phyloP scores from a whole-genome alignment of 2,329 filamentous ascomycete genomes.

The Aplosporella prunicola region DNA sequence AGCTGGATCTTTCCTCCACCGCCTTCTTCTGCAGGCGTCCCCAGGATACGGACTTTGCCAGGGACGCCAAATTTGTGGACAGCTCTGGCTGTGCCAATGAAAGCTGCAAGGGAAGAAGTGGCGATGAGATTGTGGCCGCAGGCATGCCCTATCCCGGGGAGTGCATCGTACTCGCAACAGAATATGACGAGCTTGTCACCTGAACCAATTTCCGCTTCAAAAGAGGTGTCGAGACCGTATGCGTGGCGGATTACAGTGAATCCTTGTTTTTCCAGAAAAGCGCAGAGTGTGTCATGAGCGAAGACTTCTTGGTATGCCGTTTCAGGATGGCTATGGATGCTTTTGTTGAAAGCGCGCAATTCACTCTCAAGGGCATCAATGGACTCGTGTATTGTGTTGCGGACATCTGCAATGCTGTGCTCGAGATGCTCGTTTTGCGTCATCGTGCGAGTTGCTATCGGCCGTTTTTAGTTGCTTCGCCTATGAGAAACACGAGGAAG shows the following conservation, averaged over 20 bases:
- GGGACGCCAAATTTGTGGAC: slow-evolving; percentile 34
- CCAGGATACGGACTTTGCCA: slow-evolving; percentile 40
- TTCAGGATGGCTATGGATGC: slow-evolving; percentile 17
- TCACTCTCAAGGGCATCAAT: slow-evolving; percentile 11
- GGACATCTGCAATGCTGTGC: not conserved
- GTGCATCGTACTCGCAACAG: slow-evolving; percentile 42
- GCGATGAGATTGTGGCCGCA: slow-evolving; percentile 50
- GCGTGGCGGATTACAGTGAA: slow-evolving; percentile 22
- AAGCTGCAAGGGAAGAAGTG: slow-evolving; percentile 38
- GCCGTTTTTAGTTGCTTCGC: too few relatives aligned
- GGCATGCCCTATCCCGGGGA: slow-evolving; percentile 43
- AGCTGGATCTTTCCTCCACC: slow-evolving; percentile 44
- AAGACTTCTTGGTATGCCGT: slow-evolving; percentile 17
- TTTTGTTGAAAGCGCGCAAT: slow-evolving; percentile 15
- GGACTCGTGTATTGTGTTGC: not conserved
- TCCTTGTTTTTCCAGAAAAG: slow-evolving; percentile 14
- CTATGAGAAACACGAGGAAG: too few relatives aligned
- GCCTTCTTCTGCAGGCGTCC: slow-evolving; percentile 47
- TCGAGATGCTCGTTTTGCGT: too few relatives aligned
- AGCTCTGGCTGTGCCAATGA: slow-evolving; percentile 38
- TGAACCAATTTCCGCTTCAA: slow-evolving; percentile 21
- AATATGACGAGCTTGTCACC: slow-evolving; percentile 32
- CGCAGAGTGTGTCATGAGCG: slow-evolving; percentile 17
- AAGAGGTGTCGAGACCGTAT: slow-evolving; percentile 27
- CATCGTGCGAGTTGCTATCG: too few relatives aligned